These are phyloP conservation scores for Plasmodium sp. DNA, from an alignment of 169 alveolate species.

Conservation along the genomic window DNA sequence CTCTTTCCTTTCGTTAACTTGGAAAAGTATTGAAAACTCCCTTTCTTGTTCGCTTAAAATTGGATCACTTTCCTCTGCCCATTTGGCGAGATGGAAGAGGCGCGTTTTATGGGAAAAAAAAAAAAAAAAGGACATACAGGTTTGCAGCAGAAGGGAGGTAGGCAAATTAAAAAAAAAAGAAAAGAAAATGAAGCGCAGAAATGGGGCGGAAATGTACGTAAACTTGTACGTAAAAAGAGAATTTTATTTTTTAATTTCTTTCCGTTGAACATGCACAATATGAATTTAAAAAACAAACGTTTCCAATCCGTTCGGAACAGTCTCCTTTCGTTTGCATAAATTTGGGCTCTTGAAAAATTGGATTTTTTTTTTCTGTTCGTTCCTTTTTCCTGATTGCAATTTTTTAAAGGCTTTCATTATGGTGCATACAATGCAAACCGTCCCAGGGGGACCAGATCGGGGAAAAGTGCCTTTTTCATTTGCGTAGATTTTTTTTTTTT, in stretches of 20 bases:
- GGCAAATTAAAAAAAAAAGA: background rate
- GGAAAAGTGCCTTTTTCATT: background rate
- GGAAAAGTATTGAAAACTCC: background rate
- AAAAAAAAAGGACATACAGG: background rate
- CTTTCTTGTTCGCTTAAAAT: background rate
- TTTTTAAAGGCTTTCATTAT: background rate
- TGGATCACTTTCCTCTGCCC: background rate
- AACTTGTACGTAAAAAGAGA: background rate
- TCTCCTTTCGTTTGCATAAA: background rate
- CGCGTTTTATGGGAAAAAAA: background rate
- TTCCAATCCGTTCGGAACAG: background rate
- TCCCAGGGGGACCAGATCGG: background rate
- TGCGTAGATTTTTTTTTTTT: background rate
- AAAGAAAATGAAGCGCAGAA: background rate
- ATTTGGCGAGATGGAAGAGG: background rate
- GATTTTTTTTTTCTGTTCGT: background rate
- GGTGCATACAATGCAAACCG: background rate
- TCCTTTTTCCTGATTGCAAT: background rate
- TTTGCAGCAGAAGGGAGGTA: background rate
- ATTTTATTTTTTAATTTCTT: background rate
- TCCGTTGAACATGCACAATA: background rate
- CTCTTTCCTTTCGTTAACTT: background rate
- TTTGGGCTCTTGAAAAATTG: background rate
- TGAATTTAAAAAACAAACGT: background rate
- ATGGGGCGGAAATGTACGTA: background rate